Evolutionary conservation across 352 stramenopile genomes (phyloP).

Genomic region (Phytophthora cajani): DNA sequence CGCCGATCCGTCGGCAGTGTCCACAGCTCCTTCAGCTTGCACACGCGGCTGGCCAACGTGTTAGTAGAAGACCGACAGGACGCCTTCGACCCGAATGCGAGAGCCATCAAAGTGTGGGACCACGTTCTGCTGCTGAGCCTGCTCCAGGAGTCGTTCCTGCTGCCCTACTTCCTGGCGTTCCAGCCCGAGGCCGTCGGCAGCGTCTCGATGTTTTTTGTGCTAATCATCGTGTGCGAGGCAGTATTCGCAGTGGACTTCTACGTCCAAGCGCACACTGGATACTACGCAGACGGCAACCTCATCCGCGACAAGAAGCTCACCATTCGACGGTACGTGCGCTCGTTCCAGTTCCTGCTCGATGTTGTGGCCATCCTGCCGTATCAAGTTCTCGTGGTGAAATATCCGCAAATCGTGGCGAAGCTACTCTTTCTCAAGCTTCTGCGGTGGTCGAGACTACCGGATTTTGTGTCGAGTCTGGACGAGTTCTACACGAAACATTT

Average conservation of each 20-base stretch:
- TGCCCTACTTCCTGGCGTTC: constrained; percentile 1
- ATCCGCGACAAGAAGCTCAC: constrained; percentile 1
- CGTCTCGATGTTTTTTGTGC: not conserved
- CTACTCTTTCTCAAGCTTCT: not conserved
- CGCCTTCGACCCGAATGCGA: constrained; percentile 2
- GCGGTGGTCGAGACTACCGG: not conserved
- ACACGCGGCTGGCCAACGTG: not conserved
- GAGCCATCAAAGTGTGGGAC: not conserved
- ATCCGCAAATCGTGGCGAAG: not conserved
- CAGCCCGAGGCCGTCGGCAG: not conserved
- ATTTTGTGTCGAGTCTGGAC: not conserved
- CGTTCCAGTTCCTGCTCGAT: not conserved
- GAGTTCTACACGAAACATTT: constrained; percentile 5
- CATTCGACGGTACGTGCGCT: not conserved
- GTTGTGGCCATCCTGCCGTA: constrained; percentile 1
- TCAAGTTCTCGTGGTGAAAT: not conserved
- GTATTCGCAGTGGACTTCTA: constrained; percentile 1
- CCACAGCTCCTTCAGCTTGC: constrained; percentile 4
- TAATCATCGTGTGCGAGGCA: not conserved
- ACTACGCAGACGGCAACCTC: not conserved
- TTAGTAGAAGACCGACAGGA: not conserved
- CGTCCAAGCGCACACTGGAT: not conserved
- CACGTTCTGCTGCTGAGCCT: not conserved
- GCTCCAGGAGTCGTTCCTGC: not conserved
- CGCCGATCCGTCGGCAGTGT: not conserved